Conservation (phyloP, 495 filamentous ascomycete genomes). For the Opeltia flavorubescens region DNA sequence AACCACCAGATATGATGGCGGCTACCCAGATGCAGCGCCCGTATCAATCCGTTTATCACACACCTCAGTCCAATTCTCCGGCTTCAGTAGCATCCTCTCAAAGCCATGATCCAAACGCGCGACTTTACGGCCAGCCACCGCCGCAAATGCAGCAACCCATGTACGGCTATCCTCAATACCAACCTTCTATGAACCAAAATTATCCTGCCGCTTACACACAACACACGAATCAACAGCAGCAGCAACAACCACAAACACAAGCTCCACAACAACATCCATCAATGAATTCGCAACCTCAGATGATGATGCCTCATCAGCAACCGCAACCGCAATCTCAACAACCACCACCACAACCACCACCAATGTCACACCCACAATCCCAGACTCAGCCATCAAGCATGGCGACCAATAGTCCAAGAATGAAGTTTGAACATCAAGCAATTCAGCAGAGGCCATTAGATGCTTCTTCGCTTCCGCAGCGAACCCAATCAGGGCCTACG, state of each 20-base stretch:
- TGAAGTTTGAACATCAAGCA: slow-evolving; percentile 36
- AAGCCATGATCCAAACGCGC: slow-evolving; percentile 69
- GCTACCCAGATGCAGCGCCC: slow-evolving; percentile 71
- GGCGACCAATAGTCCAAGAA: slow-evolving; percentile 46
- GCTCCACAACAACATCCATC: slow-evolving; percentile 41
- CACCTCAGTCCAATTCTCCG: slow-evolving; percentile 88
- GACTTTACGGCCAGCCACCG: slow-evolving; percentile 71
- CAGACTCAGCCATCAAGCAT: slow-evolving; percentile 15
- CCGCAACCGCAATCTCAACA: slow-evolving; percentile 15
- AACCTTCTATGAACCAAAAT: slow-evolving; percentile 51
- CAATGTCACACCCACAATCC: slow-evolving; percentile 21
- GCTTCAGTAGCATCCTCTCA: slow-evolving; percentile 90
- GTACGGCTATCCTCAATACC: slow-evolving; percentile 64
- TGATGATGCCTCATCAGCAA: slow-evolving; percentile 37
- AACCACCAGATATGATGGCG: slow-evolving; percentile 86
- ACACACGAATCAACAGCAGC: slow-evolving; percentile 43
- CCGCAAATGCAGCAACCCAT: slow-evolving; percentile 56
- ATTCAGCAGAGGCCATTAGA: slow-evolving; percentile 9
- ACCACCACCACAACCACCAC: slow-evolving; percentile 23
- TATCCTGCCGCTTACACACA: slow-evolving; percentile 62
- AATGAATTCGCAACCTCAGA: slow-evolving; percentile 46
- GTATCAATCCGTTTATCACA: slow-evolving; percentile 91
- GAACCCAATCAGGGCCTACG: slow-evolving; percentile 41
- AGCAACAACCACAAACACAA: slow-evolving; percentile 5
- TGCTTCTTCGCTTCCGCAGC: slow-evolving; percentile 33